Evolutionary conservation across 352 stramenopile species (phyloP).

Genomic region (Discostella stelligera): DNA sequence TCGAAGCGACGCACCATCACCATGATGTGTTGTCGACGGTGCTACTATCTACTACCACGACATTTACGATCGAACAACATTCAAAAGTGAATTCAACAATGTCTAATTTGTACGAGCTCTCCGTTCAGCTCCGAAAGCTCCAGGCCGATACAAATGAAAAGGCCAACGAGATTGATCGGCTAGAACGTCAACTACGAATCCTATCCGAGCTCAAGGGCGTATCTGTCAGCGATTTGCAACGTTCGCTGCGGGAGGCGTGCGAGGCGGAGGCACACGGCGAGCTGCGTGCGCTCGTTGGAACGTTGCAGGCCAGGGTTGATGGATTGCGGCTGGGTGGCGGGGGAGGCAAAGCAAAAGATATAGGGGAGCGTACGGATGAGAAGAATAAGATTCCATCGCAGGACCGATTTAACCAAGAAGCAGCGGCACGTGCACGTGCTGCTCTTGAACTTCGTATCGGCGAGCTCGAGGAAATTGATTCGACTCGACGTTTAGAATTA

Average conservation of each 20-base stretch:
- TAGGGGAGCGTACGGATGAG: conserved; percentile 12
- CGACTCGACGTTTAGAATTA: conserved; percentile 37
- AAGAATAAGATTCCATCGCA: conserved; percentile 3
- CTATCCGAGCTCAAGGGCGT: conserved; percentile 69
- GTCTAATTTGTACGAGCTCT: conserved; percentile 67
- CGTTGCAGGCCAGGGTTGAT: conserved; percentile 61
- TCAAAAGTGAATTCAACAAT: conserved; percentile 9
- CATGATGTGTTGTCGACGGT: too few species aligned
- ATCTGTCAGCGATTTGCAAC: conserved; percentile 59
- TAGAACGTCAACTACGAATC: conserved; percentile 75
- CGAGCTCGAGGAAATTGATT: conserved; percentile 76
- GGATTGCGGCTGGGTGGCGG: conserved; percentile 16
- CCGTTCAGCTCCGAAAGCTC: conserved; percentile 69
- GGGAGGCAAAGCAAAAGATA: neutral
- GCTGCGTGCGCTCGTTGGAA: conserved; percentile 55
- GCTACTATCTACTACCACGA: too few species aligned
- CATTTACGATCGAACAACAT: too few species aligned
- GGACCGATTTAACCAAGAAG: conserved; percentile 32
- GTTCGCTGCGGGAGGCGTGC: conserved; percentile 61
- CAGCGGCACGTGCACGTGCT: conserved; percentile 39
- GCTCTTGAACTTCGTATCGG: conserved; percentile 72
- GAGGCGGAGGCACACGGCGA: conserved; percentile 67
- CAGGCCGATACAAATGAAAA: conserved; percentile 69
- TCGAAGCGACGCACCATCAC: too few species aligned
- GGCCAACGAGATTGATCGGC: conserved; percentile 62